Percentiles rank a stretch among this genome's conserved stretches.
These are phyloP conservation scores for Tremella yokohamensis DNA, from an alignment of 768 basidiomycete species.

Conservation along the genomic window DNA sequence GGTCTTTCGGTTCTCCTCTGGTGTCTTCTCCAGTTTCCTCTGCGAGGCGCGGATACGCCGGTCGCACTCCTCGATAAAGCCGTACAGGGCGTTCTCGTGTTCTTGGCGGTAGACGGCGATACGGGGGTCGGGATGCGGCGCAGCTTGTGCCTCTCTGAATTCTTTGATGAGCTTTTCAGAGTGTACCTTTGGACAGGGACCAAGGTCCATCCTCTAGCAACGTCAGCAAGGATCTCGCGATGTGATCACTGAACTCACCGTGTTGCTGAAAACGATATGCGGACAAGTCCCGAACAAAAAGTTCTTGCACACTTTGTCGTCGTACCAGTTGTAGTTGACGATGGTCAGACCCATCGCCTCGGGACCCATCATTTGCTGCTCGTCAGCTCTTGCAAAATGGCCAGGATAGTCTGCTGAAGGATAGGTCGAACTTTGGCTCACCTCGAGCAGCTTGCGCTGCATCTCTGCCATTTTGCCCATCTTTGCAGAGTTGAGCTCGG, in stretches of 20 bases:
- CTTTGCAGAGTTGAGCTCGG: slow-evolving; percentile 6
- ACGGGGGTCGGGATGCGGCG: slow-evolving; percentile 71
- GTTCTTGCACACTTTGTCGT: slow-evolving; percentile 97
- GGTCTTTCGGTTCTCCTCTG: slow-evolving; percentile 98
- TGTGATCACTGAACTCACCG: slow-evolving; percentile 59
- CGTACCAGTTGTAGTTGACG: slow-evolving; percentile 81
- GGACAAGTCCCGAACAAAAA: slow-evolving; percentile 98
- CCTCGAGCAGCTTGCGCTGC: slow-evolving; percentile 87
- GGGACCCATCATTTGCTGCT: slow-evolving; percentile 99
- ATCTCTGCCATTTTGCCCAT: slow-evolving; percentile 97
- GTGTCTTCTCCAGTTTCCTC: slow-evolving; percentile 94
- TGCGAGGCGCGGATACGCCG: slow-evolving; percentile 90
- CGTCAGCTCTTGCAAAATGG: slow-evolving; percentile 20
- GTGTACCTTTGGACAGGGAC: slow-evolving; percentile 94
- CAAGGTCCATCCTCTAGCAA: slow-evolving; percentile 95
- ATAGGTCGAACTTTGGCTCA: slow-evolving; percentile 33
- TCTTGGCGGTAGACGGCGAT: slow-evolving; percentile 87
- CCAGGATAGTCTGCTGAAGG: slow-evolving; percentile 49
- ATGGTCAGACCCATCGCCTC: slow-evolving; percentile 97
- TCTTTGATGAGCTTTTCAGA: slow-evolving; percentile 89
- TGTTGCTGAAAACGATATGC: slow-evolving; percentile 95
- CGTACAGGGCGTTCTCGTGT: slow-evolving; percentile 90
- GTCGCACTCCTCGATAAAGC: slow-evolving; percentile 98
- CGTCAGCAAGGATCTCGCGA: not conserved
- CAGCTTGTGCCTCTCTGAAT: slow-evolving; percentile 73